Base-by-base conservation (phyloP, 1,139 yeast species). In the Hyphopichia khmerensis region DNA sequence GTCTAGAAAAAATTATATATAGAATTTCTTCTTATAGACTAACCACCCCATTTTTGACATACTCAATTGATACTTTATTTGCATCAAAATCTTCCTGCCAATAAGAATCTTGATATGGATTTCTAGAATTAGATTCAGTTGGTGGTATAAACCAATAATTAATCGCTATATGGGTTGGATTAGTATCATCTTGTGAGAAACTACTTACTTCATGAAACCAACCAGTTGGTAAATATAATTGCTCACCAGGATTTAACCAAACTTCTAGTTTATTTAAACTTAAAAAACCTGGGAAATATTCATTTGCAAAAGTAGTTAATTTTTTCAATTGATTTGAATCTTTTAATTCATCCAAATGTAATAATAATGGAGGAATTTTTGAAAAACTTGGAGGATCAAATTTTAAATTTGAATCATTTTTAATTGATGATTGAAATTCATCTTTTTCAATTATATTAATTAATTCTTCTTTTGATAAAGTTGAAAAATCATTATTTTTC, bases 181-280 rank as follows among this genome's bases (percentile, higher is more conserved):
- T 39, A 9, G 44, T 21, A 8, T 41, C 46, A 14, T 45, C 38
- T 6, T 40, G 51, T 1, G 84, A 82, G 57, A 69, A 82, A n/a
- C 88, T 82, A 23, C 86, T 77, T 1, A 85, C 93, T 57, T 85
- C 93, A 57, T 85, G 93, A 55, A 85, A 85, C 91, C 91, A 85
- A 1, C 91, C 89, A 1, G 87, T 77, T 0, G 93, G 93, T 19
- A 85, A 59, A 52, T 79, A 85, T 29, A 85, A 59, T 83, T 82
- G 79, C 38, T 84, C 82, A 0, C 89, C 89, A 0, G 84, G 80
- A 15, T 71, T 57, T 24, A 84, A 51, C 62, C 77, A 68, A 3
- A 80, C 80, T 10, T 69, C 64, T 33, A 69, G 52, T 43, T 72
- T 65, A 21, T 67, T 64, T 2, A 79, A 64, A 1, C 62, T 48